Evolutionary conservation across 208 protist genomes (phyloP).

Genomic region (Angomonas ambiguus): DNA sequence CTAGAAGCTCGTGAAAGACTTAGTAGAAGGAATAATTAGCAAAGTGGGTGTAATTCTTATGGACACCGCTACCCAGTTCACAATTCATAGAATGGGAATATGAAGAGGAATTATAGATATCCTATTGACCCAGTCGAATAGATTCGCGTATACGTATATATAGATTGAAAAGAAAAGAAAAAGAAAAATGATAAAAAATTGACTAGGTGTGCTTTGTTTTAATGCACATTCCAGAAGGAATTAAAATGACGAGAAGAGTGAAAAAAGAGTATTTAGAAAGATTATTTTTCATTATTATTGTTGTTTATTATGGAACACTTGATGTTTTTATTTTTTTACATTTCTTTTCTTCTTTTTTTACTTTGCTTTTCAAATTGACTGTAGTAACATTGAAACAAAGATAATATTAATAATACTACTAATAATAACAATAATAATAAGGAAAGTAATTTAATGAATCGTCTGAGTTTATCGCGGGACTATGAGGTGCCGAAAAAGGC

Average conservation of each 20-base stretch:
- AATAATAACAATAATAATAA: constrained; percentile 8
- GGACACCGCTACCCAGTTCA: too few relatives aligned
- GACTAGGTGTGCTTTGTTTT: not conserved
- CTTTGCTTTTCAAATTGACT: not conserved
- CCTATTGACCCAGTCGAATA: not conserved
- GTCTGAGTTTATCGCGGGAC: constrained; percentile 54
- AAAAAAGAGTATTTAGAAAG: too few relatives aligned
- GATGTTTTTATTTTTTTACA: not conserved
- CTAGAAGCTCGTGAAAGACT: constrained; percentile 54
- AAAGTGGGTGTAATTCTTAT: not conserved
- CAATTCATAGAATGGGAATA: not conserved
- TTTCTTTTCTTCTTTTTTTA: constrained; percentile 2
- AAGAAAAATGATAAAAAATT: not conserved
- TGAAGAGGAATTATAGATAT: not conserved
- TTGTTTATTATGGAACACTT: not conserved
- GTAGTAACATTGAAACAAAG: not conserved
- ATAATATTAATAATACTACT: not conserved
- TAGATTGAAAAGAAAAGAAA: not conserved
- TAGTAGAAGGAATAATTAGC: constrained; percentile 14
- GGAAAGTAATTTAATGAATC: constrained; percentile 17
- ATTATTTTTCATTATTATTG: constrained; percentile 4
- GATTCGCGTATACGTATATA: not conserved
- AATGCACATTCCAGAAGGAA: not conserved
- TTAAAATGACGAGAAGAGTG: too few relatives aligned
- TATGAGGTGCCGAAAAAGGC: constrained; percentile 85